A percentile compares a stretch with the other conserved stretches of the same genome.
These are phyloP conservation scores for Cercospora sp. DNA, from an alignment of 2,329 filamentous ascomycete genomes.

Conservation along the genomic window DNA sequence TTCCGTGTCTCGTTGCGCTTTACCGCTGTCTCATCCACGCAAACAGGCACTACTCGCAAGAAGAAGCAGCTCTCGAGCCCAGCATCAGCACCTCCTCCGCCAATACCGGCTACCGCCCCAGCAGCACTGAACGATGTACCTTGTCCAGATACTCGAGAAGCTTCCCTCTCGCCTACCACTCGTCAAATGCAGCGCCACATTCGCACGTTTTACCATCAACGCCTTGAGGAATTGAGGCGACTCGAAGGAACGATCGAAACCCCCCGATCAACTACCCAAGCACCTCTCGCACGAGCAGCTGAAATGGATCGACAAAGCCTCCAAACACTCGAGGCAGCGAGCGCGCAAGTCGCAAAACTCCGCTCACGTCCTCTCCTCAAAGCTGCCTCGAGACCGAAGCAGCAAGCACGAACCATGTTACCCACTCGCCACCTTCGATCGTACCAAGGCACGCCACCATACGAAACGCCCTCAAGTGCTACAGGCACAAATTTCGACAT, in stretches of 20 bases:
- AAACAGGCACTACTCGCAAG: background rate
- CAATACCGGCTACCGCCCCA: background rate
- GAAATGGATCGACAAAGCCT: background rate
- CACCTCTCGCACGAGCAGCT: background rate
- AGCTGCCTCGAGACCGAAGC: background rate
- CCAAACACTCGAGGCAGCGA: background rate
- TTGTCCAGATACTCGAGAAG: background rate
- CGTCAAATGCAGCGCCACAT: background rate
- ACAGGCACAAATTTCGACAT: background rate
- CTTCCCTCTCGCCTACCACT: background rate
- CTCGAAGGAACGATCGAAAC: background rate
- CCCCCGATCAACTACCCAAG: background rate
- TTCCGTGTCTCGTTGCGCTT: background rate
- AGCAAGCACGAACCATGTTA: background rate
- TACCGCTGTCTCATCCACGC: background rate
- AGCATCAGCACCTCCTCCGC: background rate
- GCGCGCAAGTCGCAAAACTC: background rate
- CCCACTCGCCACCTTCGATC: background rate
- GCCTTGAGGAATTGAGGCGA: background rate
- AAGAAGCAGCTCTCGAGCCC: background rate
- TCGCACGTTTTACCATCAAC: background rate
- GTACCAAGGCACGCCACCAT: slow-evolving; percentile 1
- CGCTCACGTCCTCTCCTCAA: background rate
- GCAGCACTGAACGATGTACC: background rate
- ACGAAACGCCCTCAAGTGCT: background rate